phyloP scores from a whole-genome alignment of 2,329 filamentous ascomycete genomes.

The Trichoderma atrobrunneum region DNA sequence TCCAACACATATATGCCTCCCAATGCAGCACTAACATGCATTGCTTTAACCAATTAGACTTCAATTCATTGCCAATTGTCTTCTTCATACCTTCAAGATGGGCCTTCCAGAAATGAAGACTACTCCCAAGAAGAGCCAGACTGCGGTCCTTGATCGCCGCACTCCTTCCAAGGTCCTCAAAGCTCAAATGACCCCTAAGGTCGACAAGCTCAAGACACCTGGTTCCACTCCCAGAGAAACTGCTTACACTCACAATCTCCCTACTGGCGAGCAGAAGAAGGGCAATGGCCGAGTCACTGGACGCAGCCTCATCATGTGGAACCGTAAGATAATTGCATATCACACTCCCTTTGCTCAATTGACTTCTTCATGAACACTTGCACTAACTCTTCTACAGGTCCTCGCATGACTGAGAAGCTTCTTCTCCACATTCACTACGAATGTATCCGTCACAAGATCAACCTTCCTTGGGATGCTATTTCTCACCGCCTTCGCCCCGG shows the following conservation, averaged over 20 bases:
- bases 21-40: neutral
- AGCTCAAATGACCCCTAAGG: neutral
- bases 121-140: slow-evolving; percentile 24
- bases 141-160: slow-evolving; percentile 15
- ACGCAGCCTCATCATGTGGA: slow-evolving; percentile 43
- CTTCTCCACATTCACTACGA: slow-evolving; percentile 43
- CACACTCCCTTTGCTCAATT: neutral
- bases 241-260: slow-evolving; percentile 27
- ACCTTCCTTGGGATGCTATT: slow-evolving; percentile 40
- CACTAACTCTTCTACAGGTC: slow-evolving; percentile 31
- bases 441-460: slow-evolving; percentile 30
- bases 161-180: slow-evolving; percentile 21
- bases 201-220: neutral
- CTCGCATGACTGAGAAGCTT: slow-evolving; percentile 47
- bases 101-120: slow-evolving; percentile 22
- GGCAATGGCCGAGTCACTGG: slow-evolving; percentile 33
- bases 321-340: slow-evolving; percentile 35
- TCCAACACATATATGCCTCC: neutral
- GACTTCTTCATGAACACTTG: neutral
- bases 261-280: slow-evolving; percentile 27
- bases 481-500: slow-evolving; percentile 43
- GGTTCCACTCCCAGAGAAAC: slow-evolving; percentile 19
- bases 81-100: slow-evolving; percentile 14
- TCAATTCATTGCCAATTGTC: neutral
- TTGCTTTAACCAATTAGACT: neutral